A percentile compares a stretch with the other conserved stretches of the same genome.
Conservation (phyloP, 2,329 filamentous ascomycete species). For the Mariannaea elegans region DNA sequence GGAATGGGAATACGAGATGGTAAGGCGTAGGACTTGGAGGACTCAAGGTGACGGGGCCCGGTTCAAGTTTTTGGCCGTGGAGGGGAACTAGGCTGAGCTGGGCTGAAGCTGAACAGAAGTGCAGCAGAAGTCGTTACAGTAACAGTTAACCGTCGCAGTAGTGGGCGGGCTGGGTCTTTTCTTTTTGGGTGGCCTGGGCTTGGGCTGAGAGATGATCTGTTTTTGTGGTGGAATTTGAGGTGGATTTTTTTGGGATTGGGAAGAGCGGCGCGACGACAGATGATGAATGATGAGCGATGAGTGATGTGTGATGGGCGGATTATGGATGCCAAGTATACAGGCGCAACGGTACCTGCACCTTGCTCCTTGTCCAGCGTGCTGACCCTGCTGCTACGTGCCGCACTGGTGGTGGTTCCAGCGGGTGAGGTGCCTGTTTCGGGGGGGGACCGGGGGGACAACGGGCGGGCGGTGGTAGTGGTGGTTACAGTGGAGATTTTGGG, state of each 20-base stretch:
- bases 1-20: slow-evolving; percentile 43
- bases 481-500: slow-evolving; percentile 12
- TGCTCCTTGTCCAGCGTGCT: neutral
- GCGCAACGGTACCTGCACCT: neutral
- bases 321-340: neutral
- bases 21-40: slow-evolving; percentile 24
- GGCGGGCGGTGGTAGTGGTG: slow-evolving; percentile 13
- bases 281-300: neutral
- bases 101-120: neutral
- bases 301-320: neutral
- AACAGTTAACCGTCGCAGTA: neutral
- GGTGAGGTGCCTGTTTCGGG: slow-evolving; percentile 2
- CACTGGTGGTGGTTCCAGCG: slow-evolving; percentile 7
- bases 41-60: slow-evolving; percentile 4
- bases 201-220: neutral
- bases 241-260: neutral
- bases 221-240: neutral
- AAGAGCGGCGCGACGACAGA: neutral
- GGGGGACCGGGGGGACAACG: slow-evolving; percentile 10
- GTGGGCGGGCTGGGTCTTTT: slow-evolving; percentile 10
- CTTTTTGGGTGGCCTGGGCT: neutral
- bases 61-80: slow-evolving; percentile 2
- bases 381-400: slow-evolving; percentile 1
- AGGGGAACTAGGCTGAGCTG: neutral
- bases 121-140: neutral